Base-by-base conservation (phyloP, 1,139 yeast genomes). In the Debaryomycetaceae sp. region DNA sequence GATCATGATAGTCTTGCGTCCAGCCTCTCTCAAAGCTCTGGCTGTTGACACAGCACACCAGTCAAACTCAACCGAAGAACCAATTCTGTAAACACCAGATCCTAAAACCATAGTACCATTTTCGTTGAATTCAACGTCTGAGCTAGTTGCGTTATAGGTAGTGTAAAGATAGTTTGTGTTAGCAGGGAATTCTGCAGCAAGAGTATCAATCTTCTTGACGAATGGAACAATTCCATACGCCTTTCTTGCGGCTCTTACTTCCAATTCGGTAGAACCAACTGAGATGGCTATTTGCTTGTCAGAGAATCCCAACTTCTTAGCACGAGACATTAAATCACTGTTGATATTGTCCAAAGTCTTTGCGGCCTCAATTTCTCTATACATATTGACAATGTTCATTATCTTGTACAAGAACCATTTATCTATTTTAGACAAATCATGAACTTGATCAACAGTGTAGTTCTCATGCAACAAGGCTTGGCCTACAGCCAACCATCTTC, bases 31-130 rank as follows among this genome's bases (percentile, higher is more conserved):
- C 59, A 93, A 80, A 39, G 98, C 90, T 65, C 98, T 84, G 45
- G 96, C 97, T 47, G 99, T 87, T 49, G 95, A 82, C 50, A 93
- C 99, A 42, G 98, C 99, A 78, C 99, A 93, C 99, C 99, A 93
- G 70, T 93, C 99, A 59, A 93, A 93, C 72, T 93, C 99, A 49
- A 93, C 99, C 24, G 98, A 91, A 5, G 98, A 91, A 48, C 99
- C 99, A 64, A 93, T 93, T 70, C 99, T 83, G 79, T 93, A 93
- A 44, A 93, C 99, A 73, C 99, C 99, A 9, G 98, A 91, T 45
- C 99, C 99, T 55, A 93, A 77, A 38, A 93, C 99, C 81, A 93
- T 76, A 51, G 95, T 85, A 60, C 99, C 98, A 54, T 87, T 80
- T 51, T 91, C 98, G 59, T 87, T 80, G 62, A 93, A 93, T 37